phyloP scores from a whole-genome alignment of 495 filamentous ascomycete species.

The Penicillium ucsense region DNA sequence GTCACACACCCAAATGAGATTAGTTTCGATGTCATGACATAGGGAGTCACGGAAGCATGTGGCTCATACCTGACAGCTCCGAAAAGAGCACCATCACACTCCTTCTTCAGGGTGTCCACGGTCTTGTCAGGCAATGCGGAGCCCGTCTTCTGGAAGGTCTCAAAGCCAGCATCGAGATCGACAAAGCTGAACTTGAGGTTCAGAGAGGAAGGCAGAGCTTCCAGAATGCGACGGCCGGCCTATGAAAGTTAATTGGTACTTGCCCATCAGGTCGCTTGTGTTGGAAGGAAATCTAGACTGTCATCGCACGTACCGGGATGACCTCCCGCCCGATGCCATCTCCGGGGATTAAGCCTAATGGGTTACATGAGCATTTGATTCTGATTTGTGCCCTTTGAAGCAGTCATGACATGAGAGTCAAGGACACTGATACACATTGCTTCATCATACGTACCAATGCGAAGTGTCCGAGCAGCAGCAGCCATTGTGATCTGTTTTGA shows the following conservation, averaged over 20 bases:
- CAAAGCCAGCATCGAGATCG: slow-evolving; percentile 84
- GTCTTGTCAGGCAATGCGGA: slow-evolving; percentile 83
- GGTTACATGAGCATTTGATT: neutral
- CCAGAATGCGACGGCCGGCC: slow-evolving; percentile 81
- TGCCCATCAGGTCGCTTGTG: slow-evolving; percentile 3
- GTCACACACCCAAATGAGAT: neutral
- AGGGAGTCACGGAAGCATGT: no score
- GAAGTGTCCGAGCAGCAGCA: slow-evolving; percentile 46
- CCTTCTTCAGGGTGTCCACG: slow-evolving; percentile 69
- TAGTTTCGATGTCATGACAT: no score
- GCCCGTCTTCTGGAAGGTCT: slow-evolving; percentile 83
- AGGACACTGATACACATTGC: no score
- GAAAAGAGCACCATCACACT: slow-evolving; percentile 94
- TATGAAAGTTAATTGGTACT: slow-evolving; percentile 14
- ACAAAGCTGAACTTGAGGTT: slow-evolving; percentile 89
- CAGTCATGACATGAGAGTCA: no score
- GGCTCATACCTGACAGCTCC: slow-evolving; percentile 66
- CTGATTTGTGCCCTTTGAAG: no score
- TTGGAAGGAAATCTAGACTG: neutral
- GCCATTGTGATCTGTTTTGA: slow-evolving; percentile 28
- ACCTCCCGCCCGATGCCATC: slow-evolving; percentile 98
- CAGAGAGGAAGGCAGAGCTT: slow-evolving; percentile 74
- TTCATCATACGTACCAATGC: slow-evolving; percentile 38
- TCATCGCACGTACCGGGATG: slow-evolving; percentile 54
- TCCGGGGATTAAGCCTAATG: slow-evolving; percentile 83